Evolutionary conservation across 192 early-diverging fungal species (phyloP), one percentile per base, ranked within the genome.

Genomic region (Jimgerdemannia flammicorona): DNA sequence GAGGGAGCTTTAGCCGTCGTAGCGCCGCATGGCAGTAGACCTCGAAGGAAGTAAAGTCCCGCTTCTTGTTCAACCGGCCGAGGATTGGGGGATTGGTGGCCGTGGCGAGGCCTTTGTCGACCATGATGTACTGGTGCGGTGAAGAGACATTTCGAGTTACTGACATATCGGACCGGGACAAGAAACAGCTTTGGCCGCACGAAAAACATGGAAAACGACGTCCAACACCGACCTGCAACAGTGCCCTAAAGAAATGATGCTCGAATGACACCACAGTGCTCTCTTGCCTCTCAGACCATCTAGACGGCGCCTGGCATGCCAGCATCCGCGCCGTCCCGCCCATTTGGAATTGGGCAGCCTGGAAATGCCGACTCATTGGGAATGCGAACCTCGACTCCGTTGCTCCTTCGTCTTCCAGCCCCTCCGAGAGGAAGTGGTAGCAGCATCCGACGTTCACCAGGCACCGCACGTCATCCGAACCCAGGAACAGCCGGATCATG

Each of bases 401-500:
- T 29, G 17, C 42, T 11, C 41, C 7, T 42, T 29, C 71, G 18
- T 14, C 69, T 1, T 14, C 69, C 11, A 42, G 41, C 44, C 43
- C 18, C 20, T 94, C 92, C 0, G 93, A 85, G 17, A 96, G 81
- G 75, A 84, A 85, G 81, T 97, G 93, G 78, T 97, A 96, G 81
- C 95, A 97, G 85, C 95, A 95, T 9, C 92, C 91, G 10, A 94
- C 93, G 66, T 86, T 84, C 14, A 90, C 91, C 44, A 94, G 76
- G 14, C 83, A 82, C 3, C 70, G 39, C 9, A 79, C 82, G 8
- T 89, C 86, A 6, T 83, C 78, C 43, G 84, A 85, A 70, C 89
- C 85, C 3, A 86, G 84, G 78, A 90, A 95, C 29, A 88, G 75
- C 63, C 87, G 83, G 8, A 96, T 84, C 74, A 94, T 89, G 2